Percentiles rank a stretch among this genome's conserved stretches.
phyloP scores from a whole-genome alignment of 176 grass and related monocot species.

The Triticum urartu region DNA sequence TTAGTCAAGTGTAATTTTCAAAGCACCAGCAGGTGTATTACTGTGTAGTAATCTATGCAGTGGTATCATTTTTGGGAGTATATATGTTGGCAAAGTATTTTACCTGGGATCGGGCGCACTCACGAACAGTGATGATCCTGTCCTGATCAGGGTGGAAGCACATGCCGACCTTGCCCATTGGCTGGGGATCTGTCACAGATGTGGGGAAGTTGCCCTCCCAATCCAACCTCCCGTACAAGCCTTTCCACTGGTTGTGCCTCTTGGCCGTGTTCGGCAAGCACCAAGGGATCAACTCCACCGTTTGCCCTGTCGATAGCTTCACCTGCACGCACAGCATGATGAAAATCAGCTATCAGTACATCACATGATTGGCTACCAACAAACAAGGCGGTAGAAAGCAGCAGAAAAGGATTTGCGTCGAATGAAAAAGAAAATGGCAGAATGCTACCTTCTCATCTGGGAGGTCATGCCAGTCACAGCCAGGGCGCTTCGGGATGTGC shows the following conservation, averaged over 20 bases:
- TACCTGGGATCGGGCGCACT: constrained; percentile 83
- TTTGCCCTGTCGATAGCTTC: constrained; percentile 70
- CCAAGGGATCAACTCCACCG: constrained; percentile 77
- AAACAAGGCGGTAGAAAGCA: neutral
- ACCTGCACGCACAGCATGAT: constrained; percentile 40
- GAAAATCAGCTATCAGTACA: neutral
- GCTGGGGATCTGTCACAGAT: constrained; percentile 92
- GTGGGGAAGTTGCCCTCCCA: constrained; percentile 89
- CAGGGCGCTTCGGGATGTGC: constrained; percentile 60
- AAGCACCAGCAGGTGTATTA: neutral
- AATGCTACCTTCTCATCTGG: constrained; percentile 67
- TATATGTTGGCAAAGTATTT: neutral
- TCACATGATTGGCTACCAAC: too few relatives aligned
- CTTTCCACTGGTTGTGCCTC: constrained; percentile 90
- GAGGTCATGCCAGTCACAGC: constrained; percentile 76
- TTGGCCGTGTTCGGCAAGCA: constrained; percentile 80
- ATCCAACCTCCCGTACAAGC: constrained; percentile 65
- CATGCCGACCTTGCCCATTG: constrained; percentile 98
- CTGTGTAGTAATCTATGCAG: too few relatives aligned
- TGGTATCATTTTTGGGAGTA: too few relatives aligned
- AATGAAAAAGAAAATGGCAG: neutral
- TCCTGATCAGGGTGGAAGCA: constrained; percentile 92
- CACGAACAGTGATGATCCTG: constrained; percentile 77
- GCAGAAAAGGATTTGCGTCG: neutral
- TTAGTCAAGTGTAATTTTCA: neutral